phyloP scores from a whole-genome alignment of 1,139 yeast genomes.

The Scheffersomyces insectosa region DNA sequence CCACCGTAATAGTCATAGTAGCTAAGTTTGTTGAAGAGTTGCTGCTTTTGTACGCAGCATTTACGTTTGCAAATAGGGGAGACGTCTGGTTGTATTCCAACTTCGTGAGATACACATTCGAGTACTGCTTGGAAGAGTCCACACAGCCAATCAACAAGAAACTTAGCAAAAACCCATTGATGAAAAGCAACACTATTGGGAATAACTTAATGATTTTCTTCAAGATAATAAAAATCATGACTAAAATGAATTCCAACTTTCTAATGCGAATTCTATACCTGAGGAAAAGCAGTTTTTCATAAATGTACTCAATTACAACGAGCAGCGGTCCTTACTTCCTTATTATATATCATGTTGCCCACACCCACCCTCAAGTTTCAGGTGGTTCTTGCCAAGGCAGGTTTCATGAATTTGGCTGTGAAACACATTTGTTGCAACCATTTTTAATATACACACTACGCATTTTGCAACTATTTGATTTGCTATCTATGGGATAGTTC shows the following conservation, averaged over 20 bases:
- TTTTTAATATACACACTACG: too few relatives aligned
- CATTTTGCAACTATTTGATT: too few relatives aligned
- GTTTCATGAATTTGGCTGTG: too few relatives aligned
- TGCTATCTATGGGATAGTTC: too few relatives aligned
- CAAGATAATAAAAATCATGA: slow-evolving; percentile 2
- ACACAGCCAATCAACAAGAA: slow-evolving; percentile 58
- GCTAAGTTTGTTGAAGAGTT: slow-evolving; percentile 22
- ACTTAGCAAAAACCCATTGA: slow-evolving; percentile 42
- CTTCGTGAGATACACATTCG: slow-evolving; percentile 47
- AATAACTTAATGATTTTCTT: slow-evolving; percentile 5
- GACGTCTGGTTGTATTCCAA: slow-evolving; percentile 47
- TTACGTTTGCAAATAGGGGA: slow-evolving; percentile 34
- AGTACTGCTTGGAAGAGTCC: slow-evolving; percentile 36
- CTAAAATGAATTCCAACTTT: neutral
- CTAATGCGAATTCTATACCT: slow-evolving; percentile 5
- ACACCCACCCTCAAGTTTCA: slow-evolving; percentile 2
- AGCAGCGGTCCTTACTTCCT: neutral
- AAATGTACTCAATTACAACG: neutral
- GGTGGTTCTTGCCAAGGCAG: too few relatives aligned
- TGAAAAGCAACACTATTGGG: slow-evolving; percentile 25
- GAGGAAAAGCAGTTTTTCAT: neutral
- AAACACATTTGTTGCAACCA: too few relatives aligned
- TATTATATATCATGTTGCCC: neutral
- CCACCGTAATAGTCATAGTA: slow-evolving; percentile 43
- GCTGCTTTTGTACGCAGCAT: slow-evolving; percentile 25